Evolutionary conservation across 805 yeast genomes (phyloP).

Genomic region (Lachancea fermentati): DNA sequence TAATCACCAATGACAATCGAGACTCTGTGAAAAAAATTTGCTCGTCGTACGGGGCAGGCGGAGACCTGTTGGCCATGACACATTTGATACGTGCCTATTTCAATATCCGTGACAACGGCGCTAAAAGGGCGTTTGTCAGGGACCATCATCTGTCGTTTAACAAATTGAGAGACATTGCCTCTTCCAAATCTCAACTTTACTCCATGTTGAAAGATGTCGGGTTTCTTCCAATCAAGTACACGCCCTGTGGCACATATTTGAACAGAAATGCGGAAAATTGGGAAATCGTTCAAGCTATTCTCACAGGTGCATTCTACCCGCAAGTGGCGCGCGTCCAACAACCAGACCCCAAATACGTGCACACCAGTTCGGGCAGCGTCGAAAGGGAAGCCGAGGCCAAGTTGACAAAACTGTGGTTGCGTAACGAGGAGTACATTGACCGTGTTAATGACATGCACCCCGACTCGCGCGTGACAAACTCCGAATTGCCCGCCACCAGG

Average conservation of each 20-base stretch:
- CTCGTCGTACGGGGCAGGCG: constrained; percentile 35
- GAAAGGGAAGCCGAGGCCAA: constrained; percentile 82
- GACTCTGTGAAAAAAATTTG: constrained; percentile 51
- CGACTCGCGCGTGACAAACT: constrained; percentile 13
- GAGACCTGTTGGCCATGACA: constrained; percentile 70
- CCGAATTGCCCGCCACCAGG: constrained; percentile 51
- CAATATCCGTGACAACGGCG: constrained; percentile 19
- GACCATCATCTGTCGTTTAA: constrained; percentile 58
- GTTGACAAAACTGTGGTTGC: constrained; percentile 64
- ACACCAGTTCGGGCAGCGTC: constrained; percentile 71
- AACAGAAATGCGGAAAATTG: constrained; percentile 49
- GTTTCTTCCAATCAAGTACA: constrained; percentile 55
- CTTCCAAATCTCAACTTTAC: constrained; percentile 65
- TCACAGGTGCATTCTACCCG: constrained; percentile 81
- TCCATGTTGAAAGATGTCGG: constrained; percentile 74
- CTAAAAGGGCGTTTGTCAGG: constrained; percentile 41
- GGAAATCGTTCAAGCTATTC: constrained; percentile 54
- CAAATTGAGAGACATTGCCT: constrained; percentile 62
- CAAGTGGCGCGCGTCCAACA: constrained; percentile 72
- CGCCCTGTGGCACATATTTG: constrained; percentile 28
- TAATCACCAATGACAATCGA: constrained; percentile 54
- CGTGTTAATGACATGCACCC: constrained; percentile 18
- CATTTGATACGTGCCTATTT: constrained; percentile 54
- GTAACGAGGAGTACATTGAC: constrained; percentile 50
- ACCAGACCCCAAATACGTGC: constrained; percentile 73